Evolutionary conservation across 2,329 filamentous ascomycete species (phyloP).

Genomic region (Colletotrichum eleusines): DNA sequence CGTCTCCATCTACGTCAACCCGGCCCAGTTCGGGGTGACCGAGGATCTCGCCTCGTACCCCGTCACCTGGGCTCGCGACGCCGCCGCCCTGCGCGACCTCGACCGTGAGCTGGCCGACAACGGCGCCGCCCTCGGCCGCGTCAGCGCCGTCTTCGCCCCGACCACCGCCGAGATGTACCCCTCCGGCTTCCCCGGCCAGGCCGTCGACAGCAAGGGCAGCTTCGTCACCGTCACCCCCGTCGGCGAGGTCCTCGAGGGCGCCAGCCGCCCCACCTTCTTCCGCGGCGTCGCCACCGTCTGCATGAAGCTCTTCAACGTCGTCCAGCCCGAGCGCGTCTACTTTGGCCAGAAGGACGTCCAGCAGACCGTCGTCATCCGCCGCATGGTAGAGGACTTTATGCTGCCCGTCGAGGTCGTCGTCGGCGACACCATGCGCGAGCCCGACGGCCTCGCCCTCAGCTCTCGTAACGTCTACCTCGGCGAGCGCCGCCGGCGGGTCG

Average conservation of each 20-base stretch:
- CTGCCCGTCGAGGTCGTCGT: constrained; percentile 81
- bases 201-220: constrained; percentile 81
- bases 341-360: constrained; percentile 99
- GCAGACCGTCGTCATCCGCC: constrained; percentile 90
- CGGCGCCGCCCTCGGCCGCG: constrained; percentile 71
- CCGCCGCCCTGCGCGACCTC: constrained; percentile 73
- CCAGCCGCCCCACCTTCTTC: constrained; percentile 92
- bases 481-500: constrained; percentile 75
- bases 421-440: constrained; percentile 79
- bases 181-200: constrained; percentile 77
- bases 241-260: constrained; percentile 84
- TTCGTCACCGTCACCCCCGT: constrained; percentile 94
- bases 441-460: constrained; percentile 88
- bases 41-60: constrained; percentile 94
- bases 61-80: constrained; percentile 86
- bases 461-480: constrained; percentile 96
- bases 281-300: constrained; percentile 95
- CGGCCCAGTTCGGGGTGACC: constrained; percentile 90
- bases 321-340: constrained; percentile 77
- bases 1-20: constrained; percentile 95
- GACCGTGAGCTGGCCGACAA: constrained; percentile 79
- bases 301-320: constrained; percentile 75
- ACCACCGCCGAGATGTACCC: constrained; percentile 90
- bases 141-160: constrained; percentile 89
- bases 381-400: constrained; percentile 90